Evolutionary conservation across 2,329 filamentous ascomycete genomes (phyloP).

Genomic region (Aspergillus carbonarius): DNA sequence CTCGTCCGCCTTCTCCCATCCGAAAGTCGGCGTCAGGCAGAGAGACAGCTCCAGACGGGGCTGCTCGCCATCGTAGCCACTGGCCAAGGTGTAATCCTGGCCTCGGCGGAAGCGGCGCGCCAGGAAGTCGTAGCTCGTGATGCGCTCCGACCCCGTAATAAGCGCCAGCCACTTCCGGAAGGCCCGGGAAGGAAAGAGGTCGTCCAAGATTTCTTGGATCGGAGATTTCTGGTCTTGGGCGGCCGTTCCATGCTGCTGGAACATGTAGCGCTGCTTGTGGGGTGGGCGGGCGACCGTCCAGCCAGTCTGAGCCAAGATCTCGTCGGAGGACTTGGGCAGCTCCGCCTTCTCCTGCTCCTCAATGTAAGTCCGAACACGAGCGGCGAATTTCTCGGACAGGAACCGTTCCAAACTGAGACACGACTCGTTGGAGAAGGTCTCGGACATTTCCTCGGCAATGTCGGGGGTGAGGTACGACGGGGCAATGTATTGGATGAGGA

Average conservation of each 20-base stretch:
- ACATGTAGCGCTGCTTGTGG: slow-evolving; percentile 93
- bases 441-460: slow-evolving; percentile 76
- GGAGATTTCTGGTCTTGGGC: slow-evolving; percentile 44
- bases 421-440: slow-evolving; percentile 78
- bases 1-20: slow-evolving; percentile 75
- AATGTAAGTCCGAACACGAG: slow-evolving; percentile 69
- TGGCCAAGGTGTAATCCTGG: slow-evolving; percentile 89
- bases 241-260: slow-evolving; percentile 57
- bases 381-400: slow-evolving; percentile 73
- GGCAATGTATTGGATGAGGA: slow-evolving; percentile 84
- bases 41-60: slow-evolving; percentile 84
- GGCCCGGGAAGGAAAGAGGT: slow-evolving; percentile 76
- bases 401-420: slow-evolving; percentile 80
- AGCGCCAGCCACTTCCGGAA: slow-evolving; percentile 89
- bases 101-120: slow-evolving; percentile 84
- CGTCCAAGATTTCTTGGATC: slow-evolving; percentile 75
- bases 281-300: slow-evolving; percentile 84
- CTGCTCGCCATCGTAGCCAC: slow-evolving; percentile 68
- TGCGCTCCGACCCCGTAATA: slow-evolving; percentile 66
- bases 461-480: slow-evolving; percentile 91
- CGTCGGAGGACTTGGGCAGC: slow-evolving; percentile 43
- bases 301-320: slow-evolving; percentile 58
- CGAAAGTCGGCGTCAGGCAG: slow-evolving; percentile 76
- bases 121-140: slow-evolving; percentile 74
- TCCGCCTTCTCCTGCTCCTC: slow-evolving; percentile 61